Evolutionary conservation across 108 stramenopile species (phyloP).

Genomic region (Nannochloropsis salina): DNA sequence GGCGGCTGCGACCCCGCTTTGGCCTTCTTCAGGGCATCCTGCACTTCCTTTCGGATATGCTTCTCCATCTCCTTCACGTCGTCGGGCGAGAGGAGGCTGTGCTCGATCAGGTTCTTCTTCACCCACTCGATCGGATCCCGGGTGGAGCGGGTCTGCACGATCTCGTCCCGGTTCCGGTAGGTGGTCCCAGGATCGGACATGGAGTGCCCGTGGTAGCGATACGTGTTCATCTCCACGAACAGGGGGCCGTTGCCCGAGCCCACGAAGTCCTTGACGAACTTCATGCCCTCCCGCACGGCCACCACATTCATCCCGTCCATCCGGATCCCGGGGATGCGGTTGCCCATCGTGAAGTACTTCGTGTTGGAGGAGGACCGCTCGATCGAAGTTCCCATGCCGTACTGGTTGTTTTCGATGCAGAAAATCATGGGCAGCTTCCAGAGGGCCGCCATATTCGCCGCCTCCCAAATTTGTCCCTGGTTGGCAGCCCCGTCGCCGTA

Average conservation of each 20-base stretch:
- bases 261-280: conserved; percentile 89
- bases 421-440: conserved; percentile 98
- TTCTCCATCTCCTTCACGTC: conserved; percentile 96
- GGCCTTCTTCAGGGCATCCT: conserved; percentile 71
- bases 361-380: conserved; percentile 84
- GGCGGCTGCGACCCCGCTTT: conserved; percentile 58
- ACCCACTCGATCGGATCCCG: conserved; percentile 95
- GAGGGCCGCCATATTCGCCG: conserved; percentile 63
- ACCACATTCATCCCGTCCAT: conserved; percentile 98
- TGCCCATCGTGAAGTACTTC: conserved; percentile 99
- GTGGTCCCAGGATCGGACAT: conserved; percentile 99
- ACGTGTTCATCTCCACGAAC: conserved; percentile 88
- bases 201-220: conserved; percentile 99
- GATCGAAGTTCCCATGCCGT: conserved; percentile 99
- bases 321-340: conserved; percentile 89
- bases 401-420: conserved; percentile 99
- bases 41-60: conserved; percentile 83
- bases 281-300: conserved; percentile 89
- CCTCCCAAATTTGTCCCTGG: conserved; percentile 99
- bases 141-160: conserved; percentile 87
- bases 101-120: conserved; percentile 82
- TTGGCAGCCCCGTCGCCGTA: conserved; percentile 99
- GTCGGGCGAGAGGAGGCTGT: conserved; percentile 73
- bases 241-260: conserved; percentile 90
- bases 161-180: conserved; percentile 98